Evolutionary conservation across 495 filamentous ascomycete species (phyloP), one percentile per base, ranked within the genome.

Genomic region (Schizothecium vesticola): DNA sequence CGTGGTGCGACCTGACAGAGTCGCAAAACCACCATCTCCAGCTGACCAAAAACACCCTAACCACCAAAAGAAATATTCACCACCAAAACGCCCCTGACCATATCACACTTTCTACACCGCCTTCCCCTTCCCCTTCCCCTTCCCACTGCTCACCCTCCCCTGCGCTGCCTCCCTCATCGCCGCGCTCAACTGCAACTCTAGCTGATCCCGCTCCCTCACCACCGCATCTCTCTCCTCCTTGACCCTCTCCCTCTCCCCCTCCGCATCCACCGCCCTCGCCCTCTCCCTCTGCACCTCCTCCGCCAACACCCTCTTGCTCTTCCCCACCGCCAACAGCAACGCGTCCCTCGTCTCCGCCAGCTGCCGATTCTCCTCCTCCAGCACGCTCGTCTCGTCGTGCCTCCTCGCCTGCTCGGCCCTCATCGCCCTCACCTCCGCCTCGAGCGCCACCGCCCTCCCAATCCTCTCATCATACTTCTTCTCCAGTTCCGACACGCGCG

Each of bases 401-500:
- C 33, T 55, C 21, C 64, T 28, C 11, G 67, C 59, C 59, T 70
- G 22, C 28, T 70, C 36, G 0, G 7, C 13, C 12, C 16, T 51
- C 64, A 73, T 26, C n/a, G 63, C 16, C 51, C 51, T 3, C 9
- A 66, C 67, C 31, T 72, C 63, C 7, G 13, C 0, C 61, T 76
- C 72, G 21, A 73, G 7, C 26, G 59, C 22, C 43, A 36, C n/a
- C 16, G 71, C 68, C 28, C 36, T 21, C 3, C 56, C 11, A 4
- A 72, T 13, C 11, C 69, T 36, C 51, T 71, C 73, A 24, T 70
- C 61, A 26, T 70, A 75, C 56, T 69, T 69, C 71, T 67, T 71
- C 69, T 83, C 80, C 62, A 79, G 75, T 60, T 80, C 75, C 9
- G 74, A 76, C 6, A 70, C 74, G 6, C 76, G 64, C 28, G 68